Evolutionary conservation across 2,329 filamentous ascomycete species (phyloP).

Genomic region (Epichloe uncinata): DNA sequence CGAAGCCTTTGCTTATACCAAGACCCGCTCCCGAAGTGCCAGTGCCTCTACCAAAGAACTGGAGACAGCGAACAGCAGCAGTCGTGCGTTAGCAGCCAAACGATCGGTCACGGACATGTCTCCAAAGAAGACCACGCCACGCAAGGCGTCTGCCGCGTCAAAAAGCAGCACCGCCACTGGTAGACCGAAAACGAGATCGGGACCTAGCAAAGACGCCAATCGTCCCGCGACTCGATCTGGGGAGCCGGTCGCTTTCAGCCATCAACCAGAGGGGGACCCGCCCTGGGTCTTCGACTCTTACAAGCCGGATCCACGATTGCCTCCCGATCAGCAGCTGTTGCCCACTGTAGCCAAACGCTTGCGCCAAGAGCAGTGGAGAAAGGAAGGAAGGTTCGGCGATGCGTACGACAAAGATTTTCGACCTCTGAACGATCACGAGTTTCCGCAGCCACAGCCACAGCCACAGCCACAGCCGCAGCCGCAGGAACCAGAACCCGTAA

Average conservation of each 20-base stretch:
- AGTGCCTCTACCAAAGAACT: constrained; percentile 38
- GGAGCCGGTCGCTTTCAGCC: constrained; percentile 34
- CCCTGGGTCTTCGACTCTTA: constrained; percentile 94
- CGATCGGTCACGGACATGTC: constrained; percentile 36
- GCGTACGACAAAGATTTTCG: constrained; percentile 82
- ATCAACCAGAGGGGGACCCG: constrained; percentile 82
- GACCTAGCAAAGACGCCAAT: constrained; percentile 33
- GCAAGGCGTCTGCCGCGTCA: constrained; percentile 32
- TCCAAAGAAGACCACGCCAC: constrained; percentile 35
- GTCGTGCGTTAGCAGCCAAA: constrained; percentile 20
- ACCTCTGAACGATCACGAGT: constrained; percentile 57
- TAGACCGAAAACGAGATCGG: constrained; percentile 52
- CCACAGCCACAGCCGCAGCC: constrained; percentile 13
- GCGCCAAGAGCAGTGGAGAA: constrained; percentile 92
- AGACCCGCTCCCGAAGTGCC: constrained; percentile 55
- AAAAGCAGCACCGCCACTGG: constrained; percentile 29
- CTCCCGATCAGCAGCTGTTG: constrained; percentile 88
- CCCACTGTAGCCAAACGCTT: constrained; percentile 85
- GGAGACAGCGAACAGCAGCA: constrained; percentile 8
- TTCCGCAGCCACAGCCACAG: constrained; percentile 14
- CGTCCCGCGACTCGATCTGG: constrained; percentile 52
- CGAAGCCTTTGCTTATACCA: constrained; percentile 44
- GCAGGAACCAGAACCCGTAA: constrained; percentile 21
- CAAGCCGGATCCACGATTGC: constrained; percentile 85
- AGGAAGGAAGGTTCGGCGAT: constrained; percentile 73